Percentiles rank a stretch among this genome's conserved stretches.
phyloP scores from a whole-genome alignment of 352 stramenopile species.

The Thalassiosira mediterranea region DNA sequence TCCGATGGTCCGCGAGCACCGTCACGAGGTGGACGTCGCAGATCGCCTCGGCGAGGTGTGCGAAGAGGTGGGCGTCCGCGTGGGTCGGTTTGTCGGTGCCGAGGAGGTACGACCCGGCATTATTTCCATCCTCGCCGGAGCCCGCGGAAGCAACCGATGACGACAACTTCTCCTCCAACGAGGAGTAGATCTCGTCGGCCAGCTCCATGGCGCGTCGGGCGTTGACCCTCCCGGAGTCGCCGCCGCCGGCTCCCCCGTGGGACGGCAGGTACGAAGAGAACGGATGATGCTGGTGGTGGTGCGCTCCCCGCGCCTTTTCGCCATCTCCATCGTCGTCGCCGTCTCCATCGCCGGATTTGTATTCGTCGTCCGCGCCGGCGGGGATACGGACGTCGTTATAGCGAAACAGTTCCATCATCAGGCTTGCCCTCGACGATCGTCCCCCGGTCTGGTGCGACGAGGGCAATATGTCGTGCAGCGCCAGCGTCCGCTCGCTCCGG shows the following conservation, averaged over 20 bases:
- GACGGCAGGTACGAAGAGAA: constrained; percentile 22
- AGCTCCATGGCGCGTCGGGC: constrained; percentile 49
- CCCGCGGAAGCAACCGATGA: neutral
- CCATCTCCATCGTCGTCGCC: neutral
- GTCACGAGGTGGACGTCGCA: constrained; percentile 74
- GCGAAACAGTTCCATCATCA: constrained; percentile 44
- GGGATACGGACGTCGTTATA: constrained; percentile 42
- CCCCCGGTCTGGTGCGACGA: constrained; percentile 10
- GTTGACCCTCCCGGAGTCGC: constrained; percentile 44
- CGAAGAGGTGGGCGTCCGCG: constrained; percentile 69
- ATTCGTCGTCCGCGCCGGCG: neutral
- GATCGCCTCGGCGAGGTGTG: constrained; percentile 70
- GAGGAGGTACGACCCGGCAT: constrained; percentile 26
- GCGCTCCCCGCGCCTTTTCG: neutral
- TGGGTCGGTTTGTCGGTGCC: constrained; percentile 33
- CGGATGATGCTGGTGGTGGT: constrained; percentile 41
- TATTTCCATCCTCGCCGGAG: neutral
- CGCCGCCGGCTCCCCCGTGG: constrained; percentile 35
- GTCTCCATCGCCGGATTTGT: neutral
- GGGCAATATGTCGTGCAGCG: constrained; percentile 39
- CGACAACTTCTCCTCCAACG: constrained; percentile 35
- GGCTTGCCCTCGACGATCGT: no score
- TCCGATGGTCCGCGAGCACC: constrained; percentile 59
- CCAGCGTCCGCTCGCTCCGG: constrained; percentile 47
- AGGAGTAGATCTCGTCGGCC: constrained; percentile 38